Conservation (phyloP, 306 rosid species). For the Vigna mungo region DNA sequence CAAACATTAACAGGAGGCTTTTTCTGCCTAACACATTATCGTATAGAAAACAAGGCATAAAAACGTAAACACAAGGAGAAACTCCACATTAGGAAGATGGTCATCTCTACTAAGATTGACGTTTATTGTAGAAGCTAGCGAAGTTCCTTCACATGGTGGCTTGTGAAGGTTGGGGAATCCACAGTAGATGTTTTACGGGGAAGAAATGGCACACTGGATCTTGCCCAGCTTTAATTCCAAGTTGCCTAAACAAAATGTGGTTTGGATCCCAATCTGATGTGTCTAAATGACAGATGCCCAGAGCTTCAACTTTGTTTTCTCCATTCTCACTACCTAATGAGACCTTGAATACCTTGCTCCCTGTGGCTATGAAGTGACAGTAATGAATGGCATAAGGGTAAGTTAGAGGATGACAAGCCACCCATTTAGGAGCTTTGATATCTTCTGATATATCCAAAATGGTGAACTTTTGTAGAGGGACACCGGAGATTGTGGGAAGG, state of each 20-base stretch:
- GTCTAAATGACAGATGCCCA: slow-evolving; percentile 70
- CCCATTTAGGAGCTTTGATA: slow-evolving; percentile 62
- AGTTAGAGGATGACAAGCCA: slow-evolving; percentile 59
- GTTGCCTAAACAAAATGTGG: slow-evolving; percentile 44
- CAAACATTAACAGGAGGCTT: too few relatives aligned
- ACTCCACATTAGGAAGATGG: background rate
- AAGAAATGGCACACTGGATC: slow-evolving; percentile 68
- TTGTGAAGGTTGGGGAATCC: slow-evolving; percentile 55
- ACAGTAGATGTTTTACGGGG: slow-evolving; percentile 61
- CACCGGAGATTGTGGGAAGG: slow-evolving; percentile 46
- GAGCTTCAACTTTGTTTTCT: slow-evolving; percentile 52
- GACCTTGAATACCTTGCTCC: slow-evolving; percentile 65
- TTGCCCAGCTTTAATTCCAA: slow-evolving; percentile 53
- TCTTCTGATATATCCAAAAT: slow-evolving; percentile 52
- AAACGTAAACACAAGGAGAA: background rate
- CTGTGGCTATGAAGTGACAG: slow-evolving; percentile 59
- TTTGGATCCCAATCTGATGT: slow-evolving; percentile 64
- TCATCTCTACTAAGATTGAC: slow-evolving; percentile 21
- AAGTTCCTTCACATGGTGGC: slow-evolving; percentile 44
- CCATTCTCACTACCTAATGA: slow-evolving; percentile 55
- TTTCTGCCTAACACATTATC: background rate
- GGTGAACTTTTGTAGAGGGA: slow-evolving; percentile 52
- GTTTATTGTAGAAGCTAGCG: slow-evolving; percentile 10
- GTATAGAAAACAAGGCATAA: slow-evolving; percentile 4
- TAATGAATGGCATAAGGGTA: slow-evolving; percentile 63